Base-by-base conservation (phyloP, 2,329 filamentous ascomycete species). In the Lachnellula occidentalis region DNA sequence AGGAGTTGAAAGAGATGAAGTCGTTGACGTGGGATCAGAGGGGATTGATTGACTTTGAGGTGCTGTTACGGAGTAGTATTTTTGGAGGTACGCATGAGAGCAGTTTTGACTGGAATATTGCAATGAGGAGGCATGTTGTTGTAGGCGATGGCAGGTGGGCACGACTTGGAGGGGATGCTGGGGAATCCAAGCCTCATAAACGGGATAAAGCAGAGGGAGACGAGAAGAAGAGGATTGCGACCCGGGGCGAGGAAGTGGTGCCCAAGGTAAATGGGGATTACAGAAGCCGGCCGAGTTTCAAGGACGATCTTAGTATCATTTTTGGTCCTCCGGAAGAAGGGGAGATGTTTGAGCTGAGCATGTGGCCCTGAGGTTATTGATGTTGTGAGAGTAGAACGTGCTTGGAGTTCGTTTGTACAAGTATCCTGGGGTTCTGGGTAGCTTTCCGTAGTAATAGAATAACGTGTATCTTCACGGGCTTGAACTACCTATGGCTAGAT, bases 41-140 rank as follows among this genome's bases (percentile, higher is more conserved):
- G 42, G 71, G 69, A 0, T 64, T 78, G 27, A 70, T 78, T 14
- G 77, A 80, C 61, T 78, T 74, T 61, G 75, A 77, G 64, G 69
- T 79, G 5, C 61, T 78, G 62, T 64, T 74, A 54, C 61, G 72
- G 17, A 70, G 71, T 14, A 71, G 69, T 22, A 58, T 69, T 11
- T 71, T 77, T 55, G 69, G 70, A 1, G 76, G 76, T 0, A 66
- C 72, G 14, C 68, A 71, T n/a, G 69, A 68, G 63, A 76, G 73
- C 58, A 72, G 66, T 60, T 76, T 78, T 54, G 68, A 70, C 21
- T 78, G 73, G 69, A 74, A 73, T 51, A 61, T 79, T 34, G 76
- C 74, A 3, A 61, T 78, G 56, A 67, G 71, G 22, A 70, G 76
- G 21, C 61, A 63, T 56, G 55, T 61, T 42, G 51, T 58, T 15